These are phyloP conservation scores for Naganishia antarctica DNA, from an alignment of 768 basidiomycete genomes.

Conservation along the genomic window DNA sequence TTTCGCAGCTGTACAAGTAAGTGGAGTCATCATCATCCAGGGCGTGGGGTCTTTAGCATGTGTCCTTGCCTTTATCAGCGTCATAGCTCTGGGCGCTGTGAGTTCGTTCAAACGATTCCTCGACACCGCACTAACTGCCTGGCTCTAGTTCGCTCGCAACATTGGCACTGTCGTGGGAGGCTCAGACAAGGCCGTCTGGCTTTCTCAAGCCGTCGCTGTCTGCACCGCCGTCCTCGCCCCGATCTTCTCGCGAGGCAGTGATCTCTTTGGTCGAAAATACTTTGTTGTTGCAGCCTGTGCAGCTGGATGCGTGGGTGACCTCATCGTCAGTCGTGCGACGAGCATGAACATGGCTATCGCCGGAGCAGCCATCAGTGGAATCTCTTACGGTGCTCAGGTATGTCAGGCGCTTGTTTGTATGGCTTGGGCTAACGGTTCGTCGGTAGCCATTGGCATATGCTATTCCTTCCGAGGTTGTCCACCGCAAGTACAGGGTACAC, in stretches of 20 bases:
- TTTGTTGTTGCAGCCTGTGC: conserved; percentile 6
- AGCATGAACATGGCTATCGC: conserved; percentile 21
- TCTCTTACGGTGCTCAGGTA: conserved; percentile 15
- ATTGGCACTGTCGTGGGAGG: background rate
- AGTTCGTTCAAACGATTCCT: background rate
- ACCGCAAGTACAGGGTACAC: conserved; percentile 4
- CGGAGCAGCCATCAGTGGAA: conserved; percentile 6
- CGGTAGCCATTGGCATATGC: conserved; percentile 9
- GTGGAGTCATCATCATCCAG: background rate
- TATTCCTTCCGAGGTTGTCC: conserved; percentile 15
- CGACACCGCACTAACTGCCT: background rate
- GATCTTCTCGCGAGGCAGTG: conserved; percentile 3
- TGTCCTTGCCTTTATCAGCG: background rate
- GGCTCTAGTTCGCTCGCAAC: background rate
- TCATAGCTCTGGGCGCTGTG: conserved; percentile 18
- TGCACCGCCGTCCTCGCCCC: conserved; percentile 13
- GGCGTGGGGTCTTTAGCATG: conserved; percentile 9
- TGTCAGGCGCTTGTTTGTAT: too few species aligned
- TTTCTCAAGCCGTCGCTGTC: conserved; percentile 2
- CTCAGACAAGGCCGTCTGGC: background rate
- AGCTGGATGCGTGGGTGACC: conserved; percentile 9
- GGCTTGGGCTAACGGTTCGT: background rate
- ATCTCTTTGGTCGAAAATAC: conserved; percentile 11
- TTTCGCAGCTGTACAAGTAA: conserved; percentile 17
- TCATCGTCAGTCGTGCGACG: conserved; percentile 12